Evolutionary conservation across 768 basidiomycete species (phyloP).

Genomic region (Amanita rubescens): DNA sequence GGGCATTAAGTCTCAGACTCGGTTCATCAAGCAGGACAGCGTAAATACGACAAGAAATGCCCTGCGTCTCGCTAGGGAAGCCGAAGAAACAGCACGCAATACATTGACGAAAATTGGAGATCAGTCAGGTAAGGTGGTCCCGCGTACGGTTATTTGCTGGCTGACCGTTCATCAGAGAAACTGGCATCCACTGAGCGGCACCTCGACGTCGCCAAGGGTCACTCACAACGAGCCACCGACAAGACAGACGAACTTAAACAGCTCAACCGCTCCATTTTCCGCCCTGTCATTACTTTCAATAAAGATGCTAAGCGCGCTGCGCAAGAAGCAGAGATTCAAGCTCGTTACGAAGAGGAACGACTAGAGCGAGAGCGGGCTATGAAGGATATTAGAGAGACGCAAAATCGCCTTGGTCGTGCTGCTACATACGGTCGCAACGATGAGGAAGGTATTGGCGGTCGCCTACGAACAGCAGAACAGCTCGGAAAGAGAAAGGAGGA

Average conservation of each 20-base stretch:
- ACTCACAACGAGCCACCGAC: slow-evolving; percentile 84
- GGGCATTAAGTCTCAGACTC: slow-evolving; percentile 90
- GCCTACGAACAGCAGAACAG: slow-evolving; percentile 44
- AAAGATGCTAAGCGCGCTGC: slow-evolving; percentile 87
- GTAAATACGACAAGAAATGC: slow-evolving; percentile 88
- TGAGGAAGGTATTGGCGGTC: slow-evolving; percentile 39
- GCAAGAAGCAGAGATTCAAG: slow-evolving; percentile 75
- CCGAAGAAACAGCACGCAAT: slow-evolving; percentile 88
- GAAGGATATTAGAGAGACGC: slow-evolving; percentile 79
- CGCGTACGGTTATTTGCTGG: slow-evolving; percentile 2
- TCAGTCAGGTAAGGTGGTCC: slow-evolving; percentile 71
- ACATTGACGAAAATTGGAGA: slow-evolving; percentile 80
- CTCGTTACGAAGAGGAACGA: slow-evolving; percentile 84
- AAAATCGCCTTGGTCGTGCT: slow-evolving; percentile 77
- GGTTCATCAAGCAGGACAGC: slow-evolving; percentile 86
- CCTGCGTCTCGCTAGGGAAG: slow-evolving; percentile 86
- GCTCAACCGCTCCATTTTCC: slow-evolving; percentile 92
- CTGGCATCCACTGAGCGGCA: slow-evolving; percentile 93
- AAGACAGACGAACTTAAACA: slow-evolving; percentile 90
- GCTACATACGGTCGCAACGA: slow-evolving; percentile 49
- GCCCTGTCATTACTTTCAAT: slow-evolving; percentile 86
- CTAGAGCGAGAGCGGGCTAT: slow-evolving; percentile 78
- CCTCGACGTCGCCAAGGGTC: slow-evolving; percentile 85
- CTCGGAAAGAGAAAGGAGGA: slow-evolving; percentile 54
- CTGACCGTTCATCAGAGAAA: slow-evolving; percentile 44